These are phyloP conservation scores for Alternaria gaisen DNA, from an alignment of 2,329 filamentous ascomycete species.

Conservation along the genomic window DNA sequence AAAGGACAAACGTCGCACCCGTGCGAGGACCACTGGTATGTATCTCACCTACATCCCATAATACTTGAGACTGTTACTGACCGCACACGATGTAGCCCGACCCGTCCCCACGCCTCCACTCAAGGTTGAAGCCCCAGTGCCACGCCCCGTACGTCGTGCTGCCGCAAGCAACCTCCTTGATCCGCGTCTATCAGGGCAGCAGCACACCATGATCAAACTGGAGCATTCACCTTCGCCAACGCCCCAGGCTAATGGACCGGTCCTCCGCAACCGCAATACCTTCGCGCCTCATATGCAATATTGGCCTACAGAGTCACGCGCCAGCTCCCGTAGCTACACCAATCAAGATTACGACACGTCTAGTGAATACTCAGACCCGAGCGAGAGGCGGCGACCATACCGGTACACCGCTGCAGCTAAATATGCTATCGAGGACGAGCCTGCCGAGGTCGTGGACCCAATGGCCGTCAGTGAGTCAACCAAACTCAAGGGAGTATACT, in stretches of 20 bases:
- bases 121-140: constrained; percentile 37
- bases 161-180: constrained; percentile 43
- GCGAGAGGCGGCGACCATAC: constrained; percentile 35
- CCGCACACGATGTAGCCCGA: constrained; percentile 32
- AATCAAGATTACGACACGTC: constrained; percentile 50
- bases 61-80: constrained; percentile 28
- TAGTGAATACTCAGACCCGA: constrained; percentile 49
- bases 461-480: constrained; percentile 50
- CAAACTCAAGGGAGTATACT: constrained; percentile 75
- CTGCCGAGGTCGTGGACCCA: constrained; percentile 32
- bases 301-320: constrained; percentile 48
- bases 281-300: constrained; percentile 50
- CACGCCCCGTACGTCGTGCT: constrained; percentile 37
- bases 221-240: constrained; percentile 45
- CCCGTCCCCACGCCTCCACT: constrained; percentile 27
- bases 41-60: constrained; percentile 15
- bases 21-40: constrained; percentile 45
- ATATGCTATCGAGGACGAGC: constrained; percentile 46
- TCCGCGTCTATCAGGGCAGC: constrained; percentile 49
- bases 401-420: constrained; percentile 34
- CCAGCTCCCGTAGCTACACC: constrained; percentile 49
- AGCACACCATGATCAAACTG: constrained; percentile 47
- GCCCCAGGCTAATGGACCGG: constrained; percentile 34
- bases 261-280: constrained; percentile 40
- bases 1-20: constrained; percentile 74